Evolutionary conservation across 805 yeast species (phyloP).

Genomic region (Barnettozyma siamensis): DNA sequence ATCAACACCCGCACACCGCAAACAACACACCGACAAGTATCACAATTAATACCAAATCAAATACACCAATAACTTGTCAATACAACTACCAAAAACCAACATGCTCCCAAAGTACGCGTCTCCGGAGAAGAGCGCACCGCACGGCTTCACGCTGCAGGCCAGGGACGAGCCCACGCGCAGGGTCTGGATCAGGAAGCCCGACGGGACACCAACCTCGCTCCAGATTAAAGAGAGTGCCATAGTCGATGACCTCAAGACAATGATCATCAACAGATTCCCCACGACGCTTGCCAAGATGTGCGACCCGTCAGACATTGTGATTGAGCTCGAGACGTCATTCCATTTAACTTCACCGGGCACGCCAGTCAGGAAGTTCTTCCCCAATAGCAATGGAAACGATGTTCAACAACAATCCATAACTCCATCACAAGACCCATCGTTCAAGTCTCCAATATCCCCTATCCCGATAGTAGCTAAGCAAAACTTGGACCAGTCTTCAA

Average conservation of each 20-base stretch:
- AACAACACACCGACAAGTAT: too few species aligned
- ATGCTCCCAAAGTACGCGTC: too few species aligned
- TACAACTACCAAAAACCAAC: too few species aligned
- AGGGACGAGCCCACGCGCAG: conserved; percentile 27
- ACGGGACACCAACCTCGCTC: conserved; percentile 65
- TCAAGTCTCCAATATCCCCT: conserved; percentile 22
- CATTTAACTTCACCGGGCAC: conserved; percentile 7
- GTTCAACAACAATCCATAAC: not conserved
- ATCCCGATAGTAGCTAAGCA: conserved; percentile 20
- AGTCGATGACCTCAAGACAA: conserved; percentile 74
- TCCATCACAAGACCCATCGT: not conserved
- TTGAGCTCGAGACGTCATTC: conserved; percentile 23
- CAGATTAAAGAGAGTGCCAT: conserved; percentile 55
- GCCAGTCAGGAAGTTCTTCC: conserved; percentile 7
- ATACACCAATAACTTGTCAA: too few species aligned
- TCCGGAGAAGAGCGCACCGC: too few species aligned
- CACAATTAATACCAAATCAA: too few species aligned
- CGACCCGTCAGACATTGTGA: conserved; percentile 64
- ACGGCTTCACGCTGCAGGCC: too few species aligned
- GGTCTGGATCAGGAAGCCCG: conserved; percentile 49
- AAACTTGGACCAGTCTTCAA: conserved; percentile 9
- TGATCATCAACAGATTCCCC: conserved; percentile 60
- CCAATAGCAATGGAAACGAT: not conserved
- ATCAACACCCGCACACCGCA: too few species aligned
- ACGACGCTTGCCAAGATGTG: conserved; percentile 52